Conservation (phyloP, 768 basidiomycete genomes). For the Rhodotorula taiwanensis region DNA sequence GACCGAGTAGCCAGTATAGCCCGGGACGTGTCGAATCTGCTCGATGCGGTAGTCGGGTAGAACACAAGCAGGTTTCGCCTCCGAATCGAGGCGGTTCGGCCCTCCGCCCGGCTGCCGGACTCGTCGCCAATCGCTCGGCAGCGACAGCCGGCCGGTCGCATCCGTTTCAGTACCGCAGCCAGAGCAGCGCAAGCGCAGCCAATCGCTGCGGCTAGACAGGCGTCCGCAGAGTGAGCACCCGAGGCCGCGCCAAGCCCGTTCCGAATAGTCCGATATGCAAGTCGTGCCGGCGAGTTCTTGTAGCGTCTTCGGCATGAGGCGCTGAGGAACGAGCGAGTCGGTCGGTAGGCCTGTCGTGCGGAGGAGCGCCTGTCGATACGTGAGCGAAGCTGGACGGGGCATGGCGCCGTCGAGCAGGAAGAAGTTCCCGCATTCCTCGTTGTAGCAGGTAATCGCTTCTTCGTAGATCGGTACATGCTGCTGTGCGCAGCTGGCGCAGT, state of each 20-base stretch:
- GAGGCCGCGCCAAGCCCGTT: conserved; percentile 16
- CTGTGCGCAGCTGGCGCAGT: not conserved
- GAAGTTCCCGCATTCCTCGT: conserved; percentile 25
- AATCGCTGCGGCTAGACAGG: conserved; percentile 10
- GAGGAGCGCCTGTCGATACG: conserved; percentile 13
- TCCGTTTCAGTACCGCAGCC: conserved; percentile 11
- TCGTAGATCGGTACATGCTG: conserved; percentile 5
- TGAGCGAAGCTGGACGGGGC: not conserved
- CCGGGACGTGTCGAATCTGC: not conserved
- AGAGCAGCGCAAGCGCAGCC: conserved; percentile 13
- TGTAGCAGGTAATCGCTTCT: conserved; percentile 21
- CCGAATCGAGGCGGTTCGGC: no score
- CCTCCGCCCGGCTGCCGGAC: no score
- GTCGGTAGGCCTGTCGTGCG: not conserved
- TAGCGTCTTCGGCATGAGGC: conserved; percentile 8
- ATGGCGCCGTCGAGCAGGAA: conserved; percentile 20
- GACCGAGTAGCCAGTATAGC: conserved; percentile 6
- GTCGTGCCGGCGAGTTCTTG: conserved; percentile 3
- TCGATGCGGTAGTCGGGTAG: not conserved
- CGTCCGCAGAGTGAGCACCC: conserved; percentile 22
- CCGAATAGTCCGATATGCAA: conserved; percentile 5
- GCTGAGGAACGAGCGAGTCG: conserved; percentile 7
- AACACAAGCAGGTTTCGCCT: no score
- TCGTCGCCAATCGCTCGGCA: no score
- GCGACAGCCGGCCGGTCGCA: not conserved